Base-by-base conservation (phyloP, 805 yeast genomes). In the Candida krabiensis region DNA sequence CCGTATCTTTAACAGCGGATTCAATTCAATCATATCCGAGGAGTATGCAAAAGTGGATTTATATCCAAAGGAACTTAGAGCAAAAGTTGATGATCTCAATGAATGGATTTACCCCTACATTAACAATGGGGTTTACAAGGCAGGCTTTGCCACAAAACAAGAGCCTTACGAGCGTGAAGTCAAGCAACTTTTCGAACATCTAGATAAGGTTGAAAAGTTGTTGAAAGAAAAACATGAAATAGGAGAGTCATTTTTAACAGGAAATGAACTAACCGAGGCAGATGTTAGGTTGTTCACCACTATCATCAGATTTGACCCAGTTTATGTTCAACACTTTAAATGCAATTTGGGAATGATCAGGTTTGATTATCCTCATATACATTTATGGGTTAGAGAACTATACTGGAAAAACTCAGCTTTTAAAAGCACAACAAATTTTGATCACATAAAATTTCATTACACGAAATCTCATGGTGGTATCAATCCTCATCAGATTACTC, bases 311-410 rank as follows among this genome's bases (percentile, higher is more conserved):
- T 91, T 91, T 55, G 98, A 91, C 61, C 85, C 95, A 1, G 95
- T 89, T 16, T 91, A 91, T 58, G 91, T 84, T 37, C 96, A 90
- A 63, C 97, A 91, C 63, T 93, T 91, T 77, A 93, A 91, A 66
- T 86, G 96, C 63, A 91, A 91, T 63, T 62, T 88, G 44, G 81
- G 81, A 33, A 83, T 81, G 70, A 85, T 91, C 53, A 77, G 96
- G 57, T 61, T 55, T 29, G 86, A 87, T 47, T 91, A 79, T 60
- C 97, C 97, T 16, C 65, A 71, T 51, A 63, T 90, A 37, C 83
- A 88, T 64, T 67, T 77, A 43, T 91, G 96, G 95, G 62, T 90
- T 52, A 71, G 84, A 50, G 77, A 84, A 49, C 71, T 93, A 52
- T 93, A 90, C 66, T 89, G 96, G 96, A 69, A 72, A 35, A 61